Evolutionary conservation across 2,329 filamentous ascomycete species (phyloP).

Genomic region (Tympanopsis confertula): DNA sequence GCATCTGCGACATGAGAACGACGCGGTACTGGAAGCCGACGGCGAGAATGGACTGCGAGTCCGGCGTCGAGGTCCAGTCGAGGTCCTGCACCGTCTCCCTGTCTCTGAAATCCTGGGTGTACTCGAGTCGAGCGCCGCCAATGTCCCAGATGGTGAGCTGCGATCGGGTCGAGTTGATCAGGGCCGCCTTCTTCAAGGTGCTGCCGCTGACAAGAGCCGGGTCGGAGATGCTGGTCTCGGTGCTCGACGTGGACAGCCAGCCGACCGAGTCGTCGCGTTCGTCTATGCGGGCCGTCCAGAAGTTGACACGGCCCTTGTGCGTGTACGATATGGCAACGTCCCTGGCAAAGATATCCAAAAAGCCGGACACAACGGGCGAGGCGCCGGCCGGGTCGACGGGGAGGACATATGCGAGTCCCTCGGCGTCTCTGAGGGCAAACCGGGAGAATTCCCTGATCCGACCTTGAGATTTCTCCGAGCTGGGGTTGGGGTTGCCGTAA

Average conservation of each 20-base stretch:
- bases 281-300: slow-evolving; percentile 74
- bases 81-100: slow-evolving; percentile 72
- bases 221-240: slow-evolving; percentile 64
- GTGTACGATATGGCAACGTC: slow-evolving; percentile 83
- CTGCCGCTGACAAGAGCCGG: slow-evolving; percentile 75
- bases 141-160: slow-evolving; percentile 87
- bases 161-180: slow-evolving; percentile 64
- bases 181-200: slow-evolving; percentile 73
- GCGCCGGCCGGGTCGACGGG: slow-evolving; percentile 81
- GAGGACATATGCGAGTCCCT: slow-evolving; percentile 56
- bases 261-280: slow-evolving; percentile 41
- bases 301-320: slow-evolving; percentile 60
- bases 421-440: slow-evolving; percentile 52
- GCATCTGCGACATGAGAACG: slow-evolving; percentile 71
- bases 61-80: slow-evolving; percentile 87
- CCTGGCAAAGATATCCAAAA: slow-evolving; percentile 74
- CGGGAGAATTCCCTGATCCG: slow-evolving; percentile 55
- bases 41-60: slow-evolving; percentile 77
- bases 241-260: slow-evolving; percentile 71
- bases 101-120: slow-evolving; percentile 61
- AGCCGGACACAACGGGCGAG: slow-evolving; percentile 58
- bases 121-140: slow-evolving; percentile 69
- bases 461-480: slow-evolving; percentile 19
- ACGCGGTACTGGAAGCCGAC: slow-evolving; percentile 88
- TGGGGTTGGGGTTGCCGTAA: slow-evolving; percentile 13